Conservation (phyloP, 148 eudicot genomes). For the Oxyria digyna region DNA sequence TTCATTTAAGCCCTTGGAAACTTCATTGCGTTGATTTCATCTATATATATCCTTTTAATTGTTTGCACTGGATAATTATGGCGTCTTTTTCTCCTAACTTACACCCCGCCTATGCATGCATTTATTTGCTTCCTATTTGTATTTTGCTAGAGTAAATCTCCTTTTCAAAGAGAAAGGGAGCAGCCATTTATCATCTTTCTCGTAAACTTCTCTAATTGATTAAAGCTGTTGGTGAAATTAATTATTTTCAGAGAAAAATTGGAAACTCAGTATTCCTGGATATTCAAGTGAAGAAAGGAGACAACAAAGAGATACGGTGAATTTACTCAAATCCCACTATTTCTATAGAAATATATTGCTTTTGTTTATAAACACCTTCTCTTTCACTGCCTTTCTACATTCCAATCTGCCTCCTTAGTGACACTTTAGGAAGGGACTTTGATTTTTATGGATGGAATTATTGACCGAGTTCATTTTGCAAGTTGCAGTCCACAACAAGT, state of each 20-base stretch:
- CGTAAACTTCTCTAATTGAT: not conserved
- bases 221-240: conserved; percentile 11
- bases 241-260: conserved; percentile 68
- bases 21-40: not conserved
- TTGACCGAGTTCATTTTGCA: conserved; percentile 1
- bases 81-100: not conserved
- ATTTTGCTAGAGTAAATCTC: not conserved
- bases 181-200: not conserved
- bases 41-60: too few relatives aligned
- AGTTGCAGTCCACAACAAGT: conserved; percentile 63
- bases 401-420: not conserved
- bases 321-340: conserved; percentile 9
- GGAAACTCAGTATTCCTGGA: conserved; percentile 72
- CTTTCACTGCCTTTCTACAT: not conserved
- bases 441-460: not conserved
- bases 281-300: conserved; percentile 69
- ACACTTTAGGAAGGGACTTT: not conserved
- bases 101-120: not conserved
- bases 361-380: not conserved
- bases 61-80: not conserved
- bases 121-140: not conserved
- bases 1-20: too few relatives aligned
- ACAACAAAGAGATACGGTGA: conserved; percentile 44
- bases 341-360: not conserved
- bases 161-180: not conserved